Conservation (phyloP, 441 rosid species). For the Aleurites moluccanus region DNA sequence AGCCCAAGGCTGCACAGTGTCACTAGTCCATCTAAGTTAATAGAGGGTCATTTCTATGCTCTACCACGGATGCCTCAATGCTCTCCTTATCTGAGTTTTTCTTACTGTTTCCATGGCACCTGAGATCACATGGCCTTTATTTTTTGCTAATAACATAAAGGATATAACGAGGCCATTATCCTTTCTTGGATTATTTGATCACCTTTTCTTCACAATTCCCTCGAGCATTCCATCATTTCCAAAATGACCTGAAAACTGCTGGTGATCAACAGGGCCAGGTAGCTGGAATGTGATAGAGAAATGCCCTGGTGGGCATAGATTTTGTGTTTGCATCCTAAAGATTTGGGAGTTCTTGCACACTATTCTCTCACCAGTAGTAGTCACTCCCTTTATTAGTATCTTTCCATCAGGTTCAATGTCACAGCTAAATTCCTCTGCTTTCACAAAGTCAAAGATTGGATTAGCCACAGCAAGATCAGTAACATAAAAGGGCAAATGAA, state of each 20-base stretch:
- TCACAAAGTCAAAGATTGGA: slow-evolving; percentile 12
- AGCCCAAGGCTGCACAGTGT: not conserved
- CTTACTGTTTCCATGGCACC: not conserved
- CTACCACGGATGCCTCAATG: not conserved
- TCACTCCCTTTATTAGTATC: slow-evolving; percentile 58
- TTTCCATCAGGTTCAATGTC: slow-evolving; percentile 60
- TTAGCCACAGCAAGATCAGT: slow-evolving; percentile 10
- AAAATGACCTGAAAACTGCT: slow-evolving; percentile 46
- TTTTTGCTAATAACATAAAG: not conserved
- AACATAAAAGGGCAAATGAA: slow-evolving; percentile 1
- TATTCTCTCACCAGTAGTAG: slow-evolving; percentile 68
- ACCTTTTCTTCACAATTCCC: slow-evolving; percentile 39
- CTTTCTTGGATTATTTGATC: not conserved
- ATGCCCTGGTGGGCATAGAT: slow-evolving; percentile 67
- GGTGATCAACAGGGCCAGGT: slow-evolving; percentile 70
- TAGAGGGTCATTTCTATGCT: not conserved
- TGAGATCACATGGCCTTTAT: not conserved
- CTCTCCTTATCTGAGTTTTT: not conserved
- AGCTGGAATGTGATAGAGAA: slow-evolving; percentile 67
- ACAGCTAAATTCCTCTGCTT: slow-evolving; percentile 69
- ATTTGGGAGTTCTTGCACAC: slow-evolving; percentile 57
- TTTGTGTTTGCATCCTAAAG: slow-evolving; percentile 69
- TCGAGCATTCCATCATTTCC: slow-evolving; percentile 62
- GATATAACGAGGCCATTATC: not conserved
- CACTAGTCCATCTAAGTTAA: not conserved